Evolutionary conservation across 805 yeast species (phyloP).

Genomic region (Yarrowia sp.): DNA sequence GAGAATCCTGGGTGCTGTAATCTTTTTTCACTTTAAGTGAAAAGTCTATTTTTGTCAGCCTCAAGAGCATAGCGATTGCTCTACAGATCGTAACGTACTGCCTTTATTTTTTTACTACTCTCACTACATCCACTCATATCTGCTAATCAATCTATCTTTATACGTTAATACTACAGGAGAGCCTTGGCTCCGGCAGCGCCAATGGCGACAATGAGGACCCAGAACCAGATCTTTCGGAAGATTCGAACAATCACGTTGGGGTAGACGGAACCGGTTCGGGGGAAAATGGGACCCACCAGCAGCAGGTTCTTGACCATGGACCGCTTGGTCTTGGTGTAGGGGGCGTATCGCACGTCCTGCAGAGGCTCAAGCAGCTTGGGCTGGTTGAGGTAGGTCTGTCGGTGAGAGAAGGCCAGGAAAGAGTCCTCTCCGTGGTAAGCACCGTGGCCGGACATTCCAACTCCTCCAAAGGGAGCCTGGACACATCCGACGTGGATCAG

Average conservation of each 20-base stretch:
- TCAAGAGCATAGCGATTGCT: too few species aligned
- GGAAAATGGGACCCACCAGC: constrained; percentile 22
- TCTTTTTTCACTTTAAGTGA: not conserved
- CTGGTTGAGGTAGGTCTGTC: constrained; percentile 63
- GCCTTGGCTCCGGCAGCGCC: constrained; percentile 26
- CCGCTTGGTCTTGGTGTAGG: constrained; percentile 44
- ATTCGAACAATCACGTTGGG: constrained; percentile 22
- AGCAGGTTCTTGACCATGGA: constrained; percentile 15
- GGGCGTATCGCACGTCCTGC: constrained; percentile 62
- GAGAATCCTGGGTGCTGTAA: constrained; percentile 14
- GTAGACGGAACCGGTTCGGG: constrained; percentile 25
- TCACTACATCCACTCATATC: too few species aligned
- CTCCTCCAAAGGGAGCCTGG: constrained; percentile 84
- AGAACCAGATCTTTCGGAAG: constrained; percentile 25
- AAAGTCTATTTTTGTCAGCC: not conserved
- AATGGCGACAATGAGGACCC: constrained; percentile 15
- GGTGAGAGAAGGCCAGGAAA: constrained; percentile 67
- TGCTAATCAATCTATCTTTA: not conserved
- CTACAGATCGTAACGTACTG: too few species aligned
- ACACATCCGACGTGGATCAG: constrained; percentile 65
- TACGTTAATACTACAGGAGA: not conserved
- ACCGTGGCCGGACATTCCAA: constrained; percentile 80
- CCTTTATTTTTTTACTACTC: too few species aligned
- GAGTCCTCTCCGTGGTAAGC: constrained; percentile 73
- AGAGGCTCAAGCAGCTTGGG: constrained; percentile 61